Percentiles rank a stretch among this genome's conserved stretches.
phyloP scores from a whole-genome alignment of 495 filamentous ascomycete genomes.

The Cudoniella acicularis region DNA sequence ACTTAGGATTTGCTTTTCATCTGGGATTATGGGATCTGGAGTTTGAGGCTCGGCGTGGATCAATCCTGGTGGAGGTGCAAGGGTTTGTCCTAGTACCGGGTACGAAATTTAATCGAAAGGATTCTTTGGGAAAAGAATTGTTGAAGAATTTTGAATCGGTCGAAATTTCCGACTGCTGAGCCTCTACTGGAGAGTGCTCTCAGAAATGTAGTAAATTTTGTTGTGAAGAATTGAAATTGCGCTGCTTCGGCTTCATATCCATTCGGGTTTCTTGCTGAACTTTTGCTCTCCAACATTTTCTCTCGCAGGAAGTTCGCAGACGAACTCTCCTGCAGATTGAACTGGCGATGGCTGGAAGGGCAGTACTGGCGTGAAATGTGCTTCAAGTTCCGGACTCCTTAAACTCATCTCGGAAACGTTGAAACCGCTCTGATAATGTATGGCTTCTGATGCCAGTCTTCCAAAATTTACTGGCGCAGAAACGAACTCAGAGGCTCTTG shows the following conservation, averaged over 20 bases:
- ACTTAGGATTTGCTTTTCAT: too few species aligned
- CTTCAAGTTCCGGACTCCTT: not conserved
- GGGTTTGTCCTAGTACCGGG: too few species aligned
- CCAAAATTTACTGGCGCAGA: not conserved
- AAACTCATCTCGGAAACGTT: not conserved
- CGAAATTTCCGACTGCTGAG: not conserved
- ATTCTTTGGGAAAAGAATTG: too few species aligned
- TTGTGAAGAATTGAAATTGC: not conserved
- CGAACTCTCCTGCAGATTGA: not conserved
- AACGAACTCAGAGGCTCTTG: not conserved
- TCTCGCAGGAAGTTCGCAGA: constrained; percentile 2
- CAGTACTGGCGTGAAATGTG: too few species aligned
- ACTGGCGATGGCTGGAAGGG: too few species aligned
- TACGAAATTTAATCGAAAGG: too few species aligned
- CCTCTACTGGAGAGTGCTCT: not conserved
- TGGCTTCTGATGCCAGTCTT: not conserved
- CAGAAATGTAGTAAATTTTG: too few species aligned
- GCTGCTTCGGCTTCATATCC: not conserved
- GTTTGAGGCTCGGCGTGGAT: too few species aligned
- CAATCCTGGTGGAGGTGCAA: too few species aligned
- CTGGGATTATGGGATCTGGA: too few species aligned
- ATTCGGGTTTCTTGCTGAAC: not conserved
- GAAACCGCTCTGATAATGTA: not conserved
- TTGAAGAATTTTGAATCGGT: not conserved
- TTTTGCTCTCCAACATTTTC: not conserved